Evolutionary conservation across 768 basidiomycete genomes (phyloP).

Genomic region (Mycena epipterygia): DNA sequence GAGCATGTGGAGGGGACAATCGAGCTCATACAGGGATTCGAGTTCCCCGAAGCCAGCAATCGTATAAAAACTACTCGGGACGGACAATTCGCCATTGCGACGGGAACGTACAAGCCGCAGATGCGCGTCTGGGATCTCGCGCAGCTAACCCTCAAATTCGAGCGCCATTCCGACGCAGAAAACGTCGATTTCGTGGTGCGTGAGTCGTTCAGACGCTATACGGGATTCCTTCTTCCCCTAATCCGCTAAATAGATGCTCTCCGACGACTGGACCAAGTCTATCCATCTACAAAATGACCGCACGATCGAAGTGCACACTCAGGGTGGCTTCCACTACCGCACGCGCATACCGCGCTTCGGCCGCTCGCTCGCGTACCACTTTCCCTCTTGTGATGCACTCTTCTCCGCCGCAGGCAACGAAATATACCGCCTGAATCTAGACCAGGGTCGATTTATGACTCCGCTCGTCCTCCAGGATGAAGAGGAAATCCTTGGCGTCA

Average conservation of each 20-base stretch:
- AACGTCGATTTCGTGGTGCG: slow-evolving; percentile 98
- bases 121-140: slow-evolving; percentile 96
- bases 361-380: slow-evolving; percentile 92
- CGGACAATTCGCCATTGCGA: slow-evolving; percentile 93
- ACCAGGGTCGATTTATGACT: slow-evolving; percentile 93
- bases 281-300: slow-evolving; percentile 96
- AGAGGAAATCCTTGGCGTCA: slow-evolving; percentile 84
- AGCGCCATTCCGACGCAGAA: slow-evolving; percentile 95
- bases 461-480: slow-evolving; percentile 74
- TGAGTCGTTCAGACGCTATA: slow-evolving; percentile 53
- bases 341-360: slow-evolving; percentile 96
- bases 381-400: slow-evolving; percentile 92
- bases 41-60: slow-evolving; percentile 97
- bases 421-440: slow-evolving; percentile 94
- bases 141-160: slow-evolving; percentile 93
- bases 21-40: slow-evolving; percentile 95
- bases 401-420: slow-evolving; percentile 88
- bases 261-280: slow-evolving; percentile 99
- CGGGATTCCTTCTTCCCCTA: slow-evolving; percentile 4
- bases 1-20: slow-evolving; percentile 89
- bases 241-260: slow-evolving; percentile 75
- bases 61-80: slow-evolving; percentile 91
- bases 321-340: slow-evolving; percentile 92
- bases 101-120: slow-evolving; percentile 98
- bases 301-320: slow-evolving; percentile 94